These are phyloP conservation scores for Porcisia deanei DNA, from an alignment of 208 protist genomes.

Conservation along the genomic window DNA sequence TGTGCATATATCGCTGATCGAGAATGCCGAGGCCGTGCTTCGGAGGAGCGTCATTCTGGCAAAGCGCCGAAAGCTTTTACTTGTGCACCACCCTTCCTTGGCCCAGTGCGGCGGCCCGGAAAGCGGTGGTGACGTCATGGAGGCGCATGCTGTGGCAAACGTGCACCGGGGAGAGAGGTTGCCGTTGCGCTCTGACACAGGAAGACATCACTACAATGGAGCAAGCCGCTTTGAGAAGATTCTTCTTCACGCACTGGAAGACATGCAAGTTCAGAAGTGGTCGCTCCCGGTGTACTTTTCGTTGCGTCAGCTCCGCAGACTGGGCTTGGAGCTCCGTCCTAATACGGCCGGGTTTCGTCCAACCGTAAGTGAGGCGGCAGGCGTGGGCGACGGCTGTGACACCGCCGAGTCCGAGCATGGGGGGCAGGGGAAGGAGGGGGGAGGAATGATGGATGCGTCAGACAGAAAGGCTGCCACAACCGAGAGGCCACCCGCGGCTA, in stretches of 20 bases:
- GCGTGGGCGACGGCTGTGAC: neutral
- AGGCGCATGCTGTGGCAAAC: neutral
- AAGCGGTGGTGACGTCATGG: neutral
- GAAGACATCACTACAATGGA: neutral
- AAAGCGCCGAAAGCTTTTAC: constrained; percentile 19
- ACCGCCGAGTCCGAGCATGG: neutral
- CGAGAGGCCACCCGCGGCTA: neutral
- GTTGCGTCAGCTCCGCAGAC: constrained; percentile 6
- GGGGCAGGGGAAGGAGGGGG: no score
- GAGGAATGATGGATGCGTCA: neutral
- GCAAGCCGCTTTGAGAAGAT: neutral
- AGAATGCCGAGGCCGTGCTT: constrained; percentile 46
- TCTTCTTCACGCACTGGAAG: constrained; percentile 7
- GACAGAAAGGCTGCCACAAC: neutral
- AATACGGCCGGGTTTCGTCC: constrained; percentile 21
- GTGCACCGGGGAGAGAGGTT: neutral
- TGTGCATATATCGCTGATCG: constrained; percentile 78
- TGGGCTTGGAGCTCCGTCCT: constrained; percentile 32
- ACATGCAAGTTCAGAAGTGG: constrained; percentile 42
- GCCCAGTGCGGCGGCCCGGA: neutral
- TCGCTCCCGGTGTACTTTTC: constrained; percentile 52
- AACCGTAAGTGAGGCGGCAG: neutral
- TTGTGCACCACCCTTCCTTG: neutral
- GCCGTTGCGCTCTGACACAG: neutral
- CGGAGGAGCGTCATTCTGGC: constrained; percentile 42